Base-by-base conservation (phyloP, 164 flowering plant species). In the Vitis cinerea region DNA sequence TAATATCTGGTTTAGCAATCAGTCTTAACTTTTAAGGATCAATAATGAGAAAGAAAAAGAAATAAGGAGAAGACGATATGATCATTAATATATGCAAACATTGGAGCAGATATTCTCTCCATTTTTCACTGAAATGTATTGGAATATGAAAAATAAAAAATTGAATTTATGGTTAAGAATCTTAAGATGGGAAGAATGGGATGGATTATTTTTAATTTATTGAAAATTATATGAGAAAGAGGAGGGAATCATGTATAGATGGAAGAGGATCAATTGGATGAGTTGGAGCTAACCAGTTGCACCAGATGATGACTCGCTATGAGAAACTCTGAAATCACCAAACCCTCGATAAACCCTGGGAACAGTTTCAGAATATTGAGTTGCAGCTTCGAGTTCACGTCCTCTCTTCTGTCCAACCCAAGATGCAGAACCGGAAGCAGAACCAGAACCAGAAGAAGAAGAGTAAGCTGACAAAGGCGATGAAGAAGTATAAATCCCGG, bases 371-470 rank as follows among this genome's bases (percentile, higher is more conserved):
- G 47, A 48, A 14, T 74, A 67, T 57, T 75, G 80, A 69, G 72
- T 1, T 1, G 69, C 50, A 31, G 27, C 80, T 9, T 81, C 80
- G 44, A 66, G 71, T 10, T 76, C 85, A 17, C 85, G 71, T 16
- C 65, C 82, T 71, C 88, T 77, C 68, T 83, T 84, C 13, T 77
- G 79, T 15, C 85, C 87, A 72, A 68, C 58, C 67, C 75, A 77
- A n/a, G 73, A 19, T 44, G 64, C 71, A 53, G 75, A 64, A 58
- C 59, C 63, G 15, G 67, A 55, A 57, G 44, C 12, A 68, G 74
- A 64, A 17, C 44, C 31, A 14, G 48, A 16, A 19, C 15, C 69
- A n/a, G 74, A 64, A 31, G 69, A 1, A 14, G 64, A 64, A 64
- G 61, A 70, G 14, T 51, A 70, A 47, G 73, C 29, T 14, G 71